phyloP scores from a whole-genome alignment of 345 rosid genomes.

The Fremontodendron californicum region DNA sequence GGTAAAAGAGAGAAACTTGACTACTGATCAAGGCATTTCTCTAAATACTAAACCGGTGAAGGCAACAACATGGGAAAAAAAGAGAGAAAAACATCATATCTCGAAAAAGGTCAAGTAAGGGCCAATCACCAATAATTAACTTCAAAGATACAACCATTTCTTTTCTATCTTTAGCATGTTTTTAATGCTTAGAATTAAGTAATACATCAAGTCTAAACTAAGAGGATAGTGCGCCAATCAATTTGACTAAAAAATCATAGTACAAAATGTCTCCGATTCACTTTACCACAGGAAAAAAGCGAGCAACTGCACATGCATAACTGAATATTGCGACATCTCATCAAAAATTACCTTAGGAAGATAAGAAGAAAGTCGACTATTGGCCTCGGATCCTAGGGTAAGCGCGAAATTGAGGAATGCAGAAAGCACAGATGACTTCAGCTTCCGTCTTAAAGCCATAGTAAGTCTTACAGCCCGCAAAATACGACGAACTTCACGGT shows the following conservation, averaged over 20 bases:
- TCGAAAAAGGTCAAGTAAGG: neutral
- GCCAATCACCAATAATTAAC: neutral
- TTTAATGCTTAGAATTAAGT: neutral
- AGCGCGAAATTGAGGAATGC: constrained; percentile 41
- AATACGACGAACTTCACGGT: constrained; percentile 44
- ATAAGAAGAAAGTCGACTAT: constrained; percentile 30
- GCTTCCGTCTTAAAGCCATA: constrained; percentile 40
- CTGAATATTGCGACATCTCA: neutral
- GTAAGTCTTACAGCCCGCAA: constrained; percentile 47
- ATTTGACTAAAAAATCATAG: neutral
- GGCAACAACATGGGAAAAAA: neutral
- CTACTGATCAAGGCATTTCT: no score
- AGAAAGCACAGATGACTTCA: constrained; percentile 34
- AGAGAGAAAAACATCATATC: neutral
- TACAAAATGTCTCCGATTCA: neutral
- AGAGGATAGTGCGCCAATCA: neutral
- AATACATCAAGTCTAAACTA: neutral
- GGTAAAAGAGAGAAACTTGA: neutral
- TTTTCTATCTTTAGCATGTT: neutral
- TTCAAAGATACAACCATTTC: neutral
- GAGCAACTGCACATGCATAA: neutral
- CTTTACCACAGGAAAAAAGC: neutral
- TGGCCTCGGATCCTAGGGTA: constrained; percentile 48
- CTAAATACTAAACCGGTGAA: neutral
- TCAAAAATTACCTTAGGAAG: constrained; percentile 38